Base-by-base conservation (phyloP, 2,329 filamentous ascomycete genomes). In the Chaetomiaceae sp. region DNA sequence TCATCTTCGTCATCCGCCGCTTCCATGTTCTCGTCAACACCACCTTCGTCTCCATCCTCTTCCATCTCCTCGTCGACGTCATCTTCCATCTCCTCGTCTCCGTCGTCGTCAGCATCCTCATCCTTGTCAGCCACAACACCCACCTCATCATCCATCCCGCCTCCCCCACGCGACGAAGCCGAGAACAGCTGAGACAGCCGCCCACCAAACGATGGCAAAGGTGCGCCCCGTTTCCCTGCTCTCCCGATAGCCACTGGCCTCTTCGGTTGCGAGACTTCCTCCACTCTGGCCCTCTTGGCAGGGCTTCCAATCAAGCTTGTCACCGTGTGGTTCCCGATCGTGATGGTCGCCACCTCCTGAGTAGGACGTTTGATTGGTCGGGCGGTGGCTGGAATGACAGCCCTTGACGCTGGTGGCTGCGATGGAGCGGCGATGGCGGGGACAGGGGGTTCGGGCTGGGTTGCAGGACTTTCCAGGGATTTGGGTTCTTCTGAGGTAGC, bases 281-380 rank as follows among this genome's bases (percentile, higher is more conserved):
- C 48, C 16, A 51, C 66, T 68, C 44, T 23, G 41, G 55, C 69
- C 51, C 68, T 74, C 55, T 80, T 79, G 4, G 73, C 62, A 44
- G 77, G 72, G 44, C 73, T 78, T 1, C 85, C 85, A 57, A 89
- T 76, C 27, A 82, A 75, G 17, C 82, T 83, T 0, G 80, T 85
- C 5, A 82, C 75, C 0, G 83, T 88, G 40, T 76, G 77, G 55
- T 83, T 75, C 1, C 86, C 87, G 48, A 92, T 81, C 0, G 85
- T 90, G 42, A 92, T 87, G 2, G 85, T 88, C 17, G 87, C 86
- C 45, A 84, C 71, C 60, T 88, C 83, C 23, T 76, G 69, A 1
- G 78, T 76, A 2, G 77, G 70, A 30, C 85, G 77, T 62, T 81
- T 86, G 1, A 78, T 75, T 19, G 60, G 57, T 6, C 59, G 57